These are phyloP conservation scores for Mucor sp. DNA, from an alignment of 371 early-diverging fungal species.

Conservation along the genomic window DNA sequence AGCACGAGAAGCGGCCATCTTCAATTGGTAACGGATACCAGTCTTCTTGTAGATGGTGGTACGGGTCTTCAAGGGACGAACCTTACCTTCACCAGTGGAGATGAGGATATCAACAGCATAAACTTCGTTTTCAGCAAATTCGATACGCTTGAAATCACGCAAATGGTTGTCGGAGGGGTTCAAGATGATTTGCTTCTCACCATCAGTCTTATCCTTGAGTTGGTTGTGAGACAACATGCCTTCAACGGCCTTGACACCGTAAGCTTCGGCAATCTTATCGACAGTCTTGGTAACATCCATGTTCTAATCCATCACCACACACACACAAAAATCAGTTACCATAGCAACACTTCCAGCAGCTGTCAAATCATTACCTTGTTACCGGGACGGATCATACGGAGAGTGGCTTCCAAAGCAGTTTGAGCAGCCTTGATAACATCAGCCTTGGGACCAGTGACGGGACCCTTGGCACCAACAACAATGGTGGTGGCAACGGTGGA, in stretches of 20 bases:
- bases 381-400: slow-evolving; percentile 89
- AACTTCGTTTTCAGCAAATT: slow-evolving; percentile 88
- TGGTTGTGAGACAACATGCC: slow-evolving; percentile 91
- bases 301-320: slow-evolving; percentile 37
- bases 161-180: slow-evolving; percentile 85
- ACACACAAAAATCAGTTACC: background rate
- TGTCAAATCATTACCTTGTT: slow-evolving; percentile 50
- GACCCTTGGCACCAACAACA: slow-evolving; percentile 86
- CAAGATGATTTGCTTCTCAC: slow-evolving; percentile 88
- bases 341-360: background rate
- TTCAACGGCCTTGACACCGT: slow-evolving; percentile 87
- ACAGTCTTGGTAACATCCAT: slow-evolving; percentile 83
- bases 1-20: slow-evolving; percentile 84
- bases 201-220: slow-evolving; percentile 85
- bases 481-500: slow-evolving; percentile 88
- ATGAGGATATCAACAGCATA: slow-evolving; percentile 86
- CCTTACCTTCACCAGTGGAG: slow-evolving; percentile 90
- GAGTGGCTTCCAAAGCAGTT: slow-evolving; percentile 78
- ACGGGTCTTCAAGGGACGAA: slow-evolving; percentile 70
- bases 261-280: slow-evolving; percentile 78
- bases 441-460: slow-evolving; percentile 86
- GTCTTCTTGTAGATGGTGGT: slow-evolving; percentile 95
- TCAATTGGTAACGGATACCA: slow-evolving; percentile 80
- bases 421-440: slow-evolving; percentile 91
- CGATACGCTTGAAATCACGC: slow-evolving; percentile 69